These are phyloP conservation scores for Angophora floribunda DNA, from an alignment of 345 rosid genomes.

Conservation along the genomic window DNA sequence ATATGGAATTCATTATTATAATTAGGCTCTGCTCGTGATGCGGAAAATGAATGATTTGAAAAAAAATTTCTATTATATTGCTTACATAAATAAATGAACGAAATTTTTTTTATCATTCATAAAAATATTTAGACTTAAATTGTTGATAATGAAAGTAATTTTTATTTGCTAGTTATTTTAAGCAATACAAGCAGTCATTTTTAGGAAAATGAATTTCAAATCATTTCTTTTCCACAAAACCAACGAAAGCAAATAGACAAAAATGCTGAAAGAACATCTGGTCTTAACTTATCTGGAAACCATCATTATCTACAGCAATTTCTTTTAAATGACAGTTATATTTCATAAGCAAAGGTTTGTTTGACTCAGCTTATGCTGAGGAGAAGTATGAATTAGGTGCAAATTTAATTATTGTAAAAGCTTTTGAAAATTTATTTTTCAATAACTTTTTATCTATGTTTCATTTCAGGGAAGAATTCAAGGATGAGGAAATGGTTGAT, in stretches of 20 bases:
- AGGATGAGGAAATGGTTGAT: slow-evolving; percentile 65
- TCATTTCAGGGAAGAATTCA: slow-evolving; percentile 82
- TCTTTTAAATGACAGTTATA: neutral
- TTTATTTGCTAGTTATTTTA: neutral
- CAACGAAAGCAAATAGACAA: neutral
- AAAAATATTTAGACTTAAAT: neutral
- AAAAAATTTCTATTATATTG: neutral
- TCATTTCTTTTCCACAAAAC: neutral
- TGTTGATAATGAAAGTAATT: neutral
- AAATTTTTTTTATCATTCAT: neutral
- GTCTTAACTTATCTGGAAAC: neutral
- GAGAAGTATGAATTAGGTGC: neutral
- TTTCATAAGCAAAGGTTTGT: neutral
- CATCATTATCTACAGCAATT: neutral
- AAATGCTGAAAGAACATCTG: neutral
- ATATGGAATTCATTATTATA: neutral
- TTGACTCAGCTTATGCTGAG: neutral
- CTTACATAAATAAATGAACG: neutral
- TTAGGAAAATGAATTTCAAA: neutral
- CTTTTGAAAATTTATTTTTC: neutral
- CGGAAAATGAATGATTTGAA: neutral
- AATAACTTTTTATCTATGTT: neutral
- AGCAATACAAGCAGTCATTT: neutral
- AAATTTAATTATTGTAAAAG: neutral
- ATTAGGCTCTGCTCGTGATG: neutral